Conservation (phyloP, 2,329 filamentous ascomycete genomes). For the Exophiala bonariae region DNA sequence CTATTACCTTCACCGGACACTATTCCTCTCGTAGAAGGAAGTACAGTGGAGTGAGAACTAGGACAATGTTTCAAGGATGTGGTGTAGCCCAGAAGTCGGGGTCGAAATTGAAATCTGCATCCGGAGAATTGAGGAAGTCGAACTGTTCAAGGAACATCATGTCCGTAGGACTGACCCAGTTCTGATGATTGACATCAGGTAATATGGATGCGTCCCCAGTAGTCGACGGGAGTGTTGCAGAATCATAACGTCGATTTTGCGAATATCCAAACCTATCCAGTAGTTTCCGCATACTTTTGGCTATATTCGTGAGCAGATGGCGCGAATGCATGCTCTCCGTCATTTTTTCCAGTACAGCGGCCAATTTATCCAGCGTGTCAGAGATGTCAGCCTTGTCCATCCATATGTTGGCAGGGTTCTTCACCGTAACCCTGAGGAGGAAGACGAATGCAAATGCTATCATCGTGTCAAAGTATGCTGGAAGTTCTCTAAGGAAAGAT, state of each 20-base stretch:
- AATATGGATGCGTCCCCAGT: conserved; percentile 13
- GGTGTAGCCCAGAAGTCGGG: conserved; percentile 21
- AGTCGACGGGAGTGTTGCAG: not conserved
- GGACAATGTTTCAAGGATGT: not conserved
- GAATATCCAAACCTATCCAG: conserved; percentile 23
- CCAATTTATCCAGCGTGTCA: conserved; percentile 27
- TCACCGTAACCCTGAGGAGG: conserved; percentile 44
- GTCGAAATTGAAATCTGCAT: conserved; percentile 35
- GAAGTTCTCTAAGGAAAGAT: conserved; percentile 48
- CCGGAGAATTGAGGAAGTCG: conserved; percentile 32
- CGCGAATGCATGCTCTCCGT: conserved; percentile 31
- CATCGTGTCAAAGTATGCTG: conserved; percentile 45
- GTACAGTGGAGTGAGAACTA: too few species aligned
- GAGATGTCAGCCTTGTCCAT: conserved; percentile 31
- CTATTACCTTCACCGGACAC: too few species aligned
- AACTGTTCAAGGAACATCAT: conserved; percentile 27
- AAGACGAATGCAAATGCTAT: conserved; percentile 47
- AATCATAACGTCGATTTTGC: not conserved
- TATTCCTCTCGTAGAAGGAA: too few species aligned
- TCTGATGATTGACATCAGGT: not conserved
- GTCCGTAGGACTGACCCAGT: conserved; percentile 26
- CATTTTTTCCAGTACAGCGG: conserved; percentile 25
- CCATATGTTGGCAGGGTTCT: conserved; percentile 30
- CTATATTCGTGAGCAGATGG: conserved; percentile 31
- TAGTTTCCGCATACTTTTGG: conserved; percentile 29